phyloP scores from a whole-genome alignment of 169 alveolate genomes.

The Plasmodium gallinaceum region DNA sequence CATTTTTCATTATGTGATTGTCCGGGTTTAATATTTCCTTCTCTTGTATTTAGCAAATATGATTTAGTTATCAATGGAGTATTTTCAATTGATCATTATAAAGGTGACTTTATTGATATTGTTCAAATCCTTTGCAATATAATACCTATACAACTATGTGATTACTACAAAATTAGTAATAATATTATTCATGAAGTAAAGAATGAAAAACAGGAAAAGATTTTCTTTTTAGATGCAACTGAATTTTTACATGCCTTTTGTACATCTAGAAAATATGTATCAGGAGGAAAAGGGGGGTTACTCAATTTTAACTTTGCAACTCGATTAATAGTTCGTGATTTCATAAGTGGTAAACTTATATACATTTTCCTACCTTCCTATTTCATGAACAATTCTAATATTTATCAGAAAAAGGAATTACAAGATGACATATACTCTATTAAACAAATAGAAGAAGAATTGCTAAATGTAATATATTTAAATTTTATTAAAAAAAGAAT shows the following conservation, averaged over 20 bases:
- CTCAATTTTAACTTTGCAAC: constrained; percentile 96
- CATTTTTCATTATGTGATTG: constrained; percentile 96
- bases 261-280: constrained; percentile 83
- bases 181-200: constrained; percentile 62
- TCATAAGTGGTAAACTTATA: constrained; percentile 94
- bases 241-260: constrained; percentile 89
- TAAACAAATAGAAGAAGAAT: neutral
- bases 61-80: constrained; percentile 98
- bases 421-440: too few species aligned
- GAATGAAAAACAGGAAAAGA: constrained; percentile 80
- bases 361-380: constrained; percentile 83
- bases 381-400: neutral
- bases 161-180: constrained; percentile 74
- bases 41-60: constrained; percentile 95
- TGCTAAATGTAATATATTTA: neutral
- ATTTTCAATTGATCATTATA: constrained; percentile 95
- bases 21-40: constrained; percentile 98
- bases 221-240: constrained; percentile 85
- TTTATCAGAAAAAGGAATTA: neutral
- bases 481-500: too few species aligned
- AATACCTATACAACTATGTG: constrained; percentile 91
- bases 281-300: constrained; percentile 95
- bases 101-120: constrained; percentile 93
- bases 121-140: constrained; percentile 95
- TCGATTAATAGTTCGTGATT: constrained; percentile 94